Percentiles rank a stretch among this genome's conserved stretches.
Conservation (phyloP, 202 grass and related monocot genomes). For the Bolboschoenoplectus hybrid region DNA sequence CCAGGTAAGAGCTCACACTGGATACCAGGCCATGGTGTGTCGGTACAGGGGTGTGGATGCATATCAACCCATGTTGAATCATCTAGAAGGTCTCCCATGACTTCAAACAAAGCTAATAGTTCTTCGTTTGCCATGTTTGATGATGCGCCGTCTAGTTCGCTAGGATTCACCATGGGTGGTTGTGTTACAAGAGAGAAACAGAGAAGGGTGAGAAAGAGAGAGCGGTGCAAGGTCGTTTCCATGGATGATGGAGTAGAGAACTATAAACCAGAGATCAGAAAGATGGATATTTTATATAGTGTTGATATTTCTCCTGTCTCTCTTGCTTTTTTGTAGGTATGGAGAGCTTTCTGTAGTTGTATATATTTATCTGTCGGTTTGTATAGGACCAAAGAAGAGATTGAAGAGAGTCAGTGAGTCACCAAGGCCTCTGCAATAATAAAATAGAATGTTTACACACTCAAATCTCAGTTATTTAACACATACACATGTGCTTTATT, state of each 20-base stretch:
- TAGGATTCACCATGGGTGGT: conserved; percentile 22
- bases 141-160: conserved; percentile 24
- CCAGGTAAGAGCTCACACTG: conserved; percentile 59
- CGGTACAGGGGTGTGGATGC: conserved; percentile 77
- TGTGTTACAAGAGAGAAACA: conserved; percentile 15
- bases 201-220: conserved; percentile 11
- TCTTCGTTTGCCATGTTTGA: conserved; percentile 50
- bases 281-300: conserved; percentile 10
- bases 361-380: conserved; percentile 16
- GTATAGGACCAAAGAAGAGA: not conserved
- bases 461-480: not conserved
- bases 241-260: conserved; percentile 6
- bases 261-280: conserved; percentile 6
- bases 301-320: not conserved
- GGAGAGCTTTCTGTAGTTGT: conserved; percentile 2
- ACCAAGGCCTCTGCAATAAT: not conserved
- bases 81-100: conserved; percentile 59
- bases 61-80: conserved; percentile 63
- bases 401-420: not conserved
- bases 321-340: conserved; percentile 33
- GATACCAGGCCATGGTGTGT: conserved; percentile 76
- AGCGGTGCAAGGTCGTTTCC: not conserved
- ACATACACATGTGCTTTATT: not conserved
- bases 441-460: not conserved
- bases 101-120: conserved; percentile 60